Percentiles rank a stretch among this genome's conserved stretches.
These are phyloP conservation scores for Thelephora aurantiotincta DNA, from an alignment of 768 basidiomycete species.

Conservation along the genomic window DNA sequence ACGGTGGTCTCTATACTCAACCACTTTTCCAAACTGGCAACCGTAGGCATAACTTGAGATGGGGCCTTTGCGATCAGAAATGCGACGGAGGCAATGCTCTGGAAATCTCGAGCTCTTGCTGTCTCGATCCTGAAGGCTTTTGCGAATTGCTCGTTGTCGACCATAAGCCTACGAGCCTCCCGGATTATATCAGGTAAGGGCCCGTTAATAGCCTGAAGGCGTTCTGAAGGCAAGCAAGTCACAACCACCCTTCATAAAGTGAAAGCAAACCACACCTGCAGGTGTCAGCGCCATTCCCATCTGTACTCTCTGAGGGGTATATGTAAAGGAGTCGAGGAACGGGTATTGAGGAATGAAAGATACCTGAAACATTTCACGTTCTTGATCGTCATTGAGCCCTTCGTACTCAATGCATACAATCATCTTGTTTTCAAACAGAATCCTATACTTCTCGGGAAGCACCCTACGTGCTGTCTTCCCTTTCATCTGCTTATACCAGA, in stretches of 20 bases:
- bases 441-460: constrained; percentile 41
- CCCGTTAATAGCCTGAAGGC: constrained; percentile 50
- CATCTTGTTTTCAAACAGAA: constrained; percentile 57
- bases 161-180: constrained; percentile 31
- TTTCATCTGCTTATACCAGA: constrained; percentile 30
- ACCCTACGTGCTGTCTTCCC: constrained; percentile 15
- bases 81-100: constrained; percentile 17
- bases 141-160: constrained; percentile 22
- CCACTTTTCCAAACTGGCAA: constrained; percentile 16
- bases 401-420: constrained; percentile 64
- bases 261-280: constrained; percentile 27
- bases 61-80: constrained; percentile 16
- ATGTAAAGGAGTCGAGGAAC: not conserved
- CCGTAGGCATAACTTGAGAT: constrained; percentile 5
- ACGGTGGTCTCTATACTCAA: constrained; percentile 16
- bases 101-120: constrained; percentile 23
- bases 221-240: constrained; percentile 26
- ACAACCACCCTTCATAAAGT: not conserved
- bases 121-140: constrained; percentile 21
- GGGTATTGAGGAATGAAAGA: constrained; percentile 5
- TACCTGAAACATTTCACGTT: constrained; percentile 65
- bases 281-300: constrained; percentile 67
- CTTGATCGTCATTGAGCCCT: constrained; percentile 33
- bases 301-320: constrained; percentile 45
- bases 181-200: constrained; percentile 46